Percentiles rank a stretch among this genome's conserved stretches.
These are phyloP conservation scores for Arthrinium phaeospermum DNA, from an alignment of 2,329 filamentous ascomycete genomes.

Conservation along the genomic window DNA sequence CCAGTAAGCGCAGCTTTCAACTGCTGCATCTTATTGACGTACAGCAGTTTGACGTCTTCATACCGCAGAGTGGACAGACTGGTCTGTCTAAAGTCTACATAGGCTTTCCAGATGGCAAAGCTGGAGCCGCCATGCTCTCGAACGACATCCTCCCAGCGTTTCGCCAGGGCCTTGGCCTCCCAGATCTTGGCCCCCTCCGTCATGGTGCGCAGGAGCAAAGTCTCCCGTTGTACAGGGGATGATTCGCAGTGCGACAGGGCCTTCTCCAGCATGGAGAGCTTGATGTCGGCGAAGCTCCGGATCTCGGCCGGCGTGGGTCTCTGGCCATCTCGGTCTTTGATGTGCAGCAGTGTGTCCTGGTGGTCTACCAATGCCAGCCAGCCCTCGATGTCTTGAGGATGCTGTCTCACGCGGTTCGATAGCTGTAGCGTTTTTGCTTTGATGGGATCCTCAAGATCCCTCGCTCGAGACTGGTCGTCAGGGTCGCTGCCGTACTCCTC, in stretches of 20 bases:
- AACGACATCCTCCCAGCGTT: conserved; percentile 70
- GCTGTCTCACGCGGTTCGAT: conserved; percentile 65
- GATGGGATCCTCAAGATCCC: conserved; percentile 49
- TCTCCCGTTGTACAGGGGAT: conserved; percentile 55
- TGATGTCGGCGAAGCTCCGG: conserved; percentile 77
- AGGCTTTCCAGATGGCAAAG: conserved; percentile 73
- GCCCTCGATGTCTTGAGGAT: conserved; percentile 69
- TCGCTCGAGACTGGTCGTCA: conserved; percentile 39
- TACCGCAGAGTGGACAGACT: conserved; percentile 71
- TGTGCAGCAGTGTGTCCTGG: conserved; percentile 71
- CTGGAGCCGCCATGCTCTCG: conserved; percentile 60
- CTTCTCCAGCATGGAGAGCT: conserved; percentile 78
- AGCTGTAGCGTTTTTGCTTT: conserved; percentile 66
- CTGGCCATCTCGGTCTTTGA: conserved; percentile 51
- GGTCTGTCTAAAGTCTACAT: conserved; percentile 75
- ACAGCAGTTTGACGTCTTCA: conserved; percentile 66
- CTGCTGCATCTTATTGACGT: conserved; percentile 61
- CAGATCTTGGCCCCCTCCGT: conserved; percentile 76
- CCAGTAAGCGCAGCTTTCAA: conserved; percentile 25
- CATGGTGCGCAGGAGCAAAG: conserved; percentile 72
- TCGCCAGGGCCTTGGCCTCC: conserved; percentile 65
- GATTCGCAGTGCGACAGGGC: conserved; percentile 65
- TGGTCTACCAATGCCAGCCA: conserved; percentile 84
- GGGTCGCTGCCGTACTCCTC: conserved; percentile 54
- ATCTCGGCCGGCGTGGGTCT: conserved; percentile 64